Conservation (phyloP, 164 flowering plant genomes). For the Chloranthus sessilifolius region DNA sequence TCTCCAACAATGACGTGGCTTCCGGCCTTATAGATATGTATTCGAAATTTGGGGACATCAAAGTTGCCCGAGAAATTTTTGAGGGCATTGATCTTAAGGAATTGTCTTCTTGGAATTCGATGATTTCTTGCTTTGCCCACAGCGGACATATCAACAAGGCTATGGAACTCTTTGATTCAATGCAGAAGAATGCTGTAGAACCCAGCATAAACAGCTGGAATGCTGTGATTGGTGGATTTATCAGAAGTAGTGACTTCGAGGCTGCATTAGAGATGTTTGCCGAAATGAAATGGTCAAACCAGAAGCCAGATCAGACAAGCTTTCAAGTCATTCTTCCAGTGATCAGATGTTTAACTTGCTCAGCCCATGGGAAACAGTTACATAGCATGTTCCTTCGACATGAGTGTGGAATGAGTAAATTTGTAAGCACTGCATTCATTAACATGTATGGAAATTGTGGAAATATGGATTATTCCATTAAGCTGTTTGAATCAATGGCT, state of each 20-base stretch:
- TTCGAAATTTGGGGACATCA: conserved; percentile 17
- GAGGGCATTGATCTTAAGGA: conserved; percentile 9
- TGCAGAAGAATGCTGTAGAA: conserved; percentile 17
- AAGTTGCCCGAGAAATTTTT: conserved; percentile 20
- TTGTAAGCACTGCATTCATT: conserved; percentile 20
- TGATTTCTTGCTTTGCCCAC: conserved; percentile 22
- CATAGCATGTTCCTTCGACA: conserved; percentile 20
- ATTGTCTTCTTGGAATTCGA: conserved; percentile 22
- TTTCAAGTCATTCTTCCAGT: conserved; percentile 17
- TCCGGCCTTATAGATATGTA: conserved; percentile 19
- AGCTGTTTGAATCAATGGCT: conserved; percentile 19
- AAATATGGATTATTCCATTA: conserved; percentile 16
- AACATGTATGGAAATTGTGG: conserved; percentile 26
- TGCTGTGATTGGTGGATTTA: conserved; percentile 15
- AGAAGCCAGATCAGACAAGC: conserved; percentile 13
- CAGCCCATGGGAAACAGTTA: conserved; percentile 22
- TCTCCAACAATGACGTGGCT: conserved; percentile 7
- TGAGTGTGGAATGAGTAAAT: conserved; percentile 17
- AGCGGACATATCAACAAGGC: conserved; percentile 17
- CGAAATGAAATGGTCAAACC: conserved; percentile 19
- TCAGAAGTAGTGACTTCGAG: conserved; percentile 13
- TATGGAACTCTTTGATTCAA: conserved; percentile 12
- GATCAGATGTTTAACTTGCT: conserved; percentile 7
- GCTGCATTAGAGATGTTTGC: conserved; percentile 20
- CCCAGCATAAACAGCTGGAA: conserved; percentile 21